Conservation (phyloP, 371 early-diverging fungal genomes). For the Basidiobolus meristosporus region DNA sequence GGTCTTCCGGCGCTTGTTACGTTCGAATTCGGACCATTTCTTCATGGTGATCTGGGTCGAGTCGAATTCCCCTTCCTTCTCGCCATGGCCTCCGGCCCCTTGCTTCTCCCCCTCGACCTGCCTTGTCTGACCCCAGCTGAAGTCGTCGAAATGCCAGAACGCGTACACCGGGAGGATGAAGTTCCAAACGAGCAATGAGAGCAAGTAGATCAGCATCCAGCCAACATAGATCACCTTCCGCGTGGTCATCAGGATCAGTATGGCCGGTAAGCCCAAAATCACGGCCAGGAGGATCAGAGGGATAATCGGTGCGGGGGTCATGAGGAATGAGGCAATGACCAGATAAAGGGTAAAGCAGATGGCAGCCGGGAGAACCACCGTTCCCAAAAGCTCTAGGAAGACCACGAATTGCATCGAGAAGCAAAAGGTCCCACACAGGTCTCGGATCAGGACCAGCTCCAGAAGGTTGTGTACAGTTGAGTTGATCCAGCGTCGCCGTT, state of each 20-base stretch:
- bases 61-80: constrained; percentile 40
- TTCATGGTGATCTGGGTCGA: constrained; percentile 38
- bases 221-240: constrained; percentile 75
- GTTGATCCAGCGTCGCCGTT: constrained; percentile 99
- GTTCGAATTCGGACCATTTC: constrained; percentile 44
- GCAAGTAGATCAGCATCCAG: constrained; percentile 92
- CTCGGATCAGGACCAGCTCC: constrained; percentile 86
- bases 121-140: constrained; percentile 97
- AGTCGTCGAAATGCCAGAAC: constrained; percentile 99
- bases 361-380: constrained; percentile 93
- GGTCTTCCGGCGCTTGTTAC: constrained; percentile 9
- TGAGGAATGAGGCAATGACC: constrained; percentile 41
- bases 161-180: constrained; percentile 93
- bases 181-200: constrained; percentile 95
- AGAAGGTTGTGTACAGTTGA: constrained; percentile 96
- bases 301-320: constrained; percentile 35
- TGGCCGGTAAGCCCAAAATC: constrained; percentile 83
- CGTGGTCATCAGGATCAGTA: constrained; percentile 84
- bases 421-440: constrained; percentile 96
- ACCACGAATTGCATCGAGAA: constrained; percentile 98
- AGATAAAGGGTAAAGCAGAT: constrained; percentile 79
- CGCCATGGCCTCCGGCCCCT: constrained; percentile 18
- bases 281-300: constrained; percentile 59
- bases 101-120: constrained; percentile 48
- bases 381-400: constrained; percentile 96